Conservation (phyloP, 176 grass and related monocot genomes). For the Rhynchospora pubera region DNA sequence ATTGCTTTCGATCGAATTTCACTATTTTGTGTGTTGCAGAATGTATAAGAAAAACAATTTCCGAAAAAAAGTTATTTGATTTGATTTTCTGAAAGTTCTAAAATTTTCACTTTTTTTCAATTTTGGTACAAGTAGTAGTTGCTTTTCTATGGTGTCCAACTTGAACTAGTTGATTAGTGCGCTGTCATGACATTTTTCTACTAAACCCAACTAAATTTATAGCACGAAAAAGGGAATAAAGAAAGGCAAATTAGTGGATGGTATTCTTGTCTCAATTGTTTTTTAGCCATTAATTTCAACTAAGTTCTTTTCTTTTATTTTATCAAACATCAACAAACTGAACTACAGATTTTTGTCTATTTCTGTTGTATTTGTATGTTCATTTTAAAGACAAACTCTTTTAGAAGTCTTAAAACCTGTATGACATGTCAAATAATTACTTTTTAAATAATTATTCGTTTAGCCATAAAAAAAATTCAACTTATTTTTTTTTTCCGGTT, state of each 20-base stretch:
- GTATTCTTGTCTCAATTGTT: background rate
- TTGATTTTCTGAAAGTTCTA: background rate
- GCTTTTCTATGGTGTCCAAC: background rate
- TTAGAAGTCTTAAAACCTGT: background rate
- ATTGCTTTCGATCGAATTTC: too few relatives aligned
- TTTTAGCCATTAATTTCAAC: too few relatives aligned
- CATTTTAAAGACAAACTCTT: background rate
- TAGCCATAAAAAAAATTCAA: background rate
- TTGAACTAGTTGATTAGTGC: constrained; percentile 5
- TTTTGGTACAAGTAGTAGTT: background rate
- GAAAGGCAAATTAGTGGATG: background rate
- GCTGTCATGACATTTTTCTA: background rate
- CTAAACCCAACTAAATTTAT: background rate
- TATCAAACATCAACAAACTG: too few relatives aligned
- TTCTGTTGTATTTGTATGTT: background rate
- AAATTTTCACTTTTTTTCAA: background rate
- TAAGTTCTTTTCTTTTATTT: too few relatives aligned
- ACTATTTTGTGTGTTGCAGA: too few relatives aligned
- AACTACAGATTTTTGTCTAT: too few relatives aligned
- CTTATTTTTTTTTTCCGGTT: background rate
- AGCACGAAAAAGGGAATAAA: background rate
- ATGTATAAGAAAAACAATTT: background rate
- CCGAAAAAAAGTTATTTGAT: background rate
- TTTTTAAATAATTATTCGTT: background rate
- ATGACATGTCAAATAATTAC: background rate